phyloP scores from a whole-genome alignment of 192 early-diverging fungal genomes.

The Thoreauomyces humboldtii region DNA sequence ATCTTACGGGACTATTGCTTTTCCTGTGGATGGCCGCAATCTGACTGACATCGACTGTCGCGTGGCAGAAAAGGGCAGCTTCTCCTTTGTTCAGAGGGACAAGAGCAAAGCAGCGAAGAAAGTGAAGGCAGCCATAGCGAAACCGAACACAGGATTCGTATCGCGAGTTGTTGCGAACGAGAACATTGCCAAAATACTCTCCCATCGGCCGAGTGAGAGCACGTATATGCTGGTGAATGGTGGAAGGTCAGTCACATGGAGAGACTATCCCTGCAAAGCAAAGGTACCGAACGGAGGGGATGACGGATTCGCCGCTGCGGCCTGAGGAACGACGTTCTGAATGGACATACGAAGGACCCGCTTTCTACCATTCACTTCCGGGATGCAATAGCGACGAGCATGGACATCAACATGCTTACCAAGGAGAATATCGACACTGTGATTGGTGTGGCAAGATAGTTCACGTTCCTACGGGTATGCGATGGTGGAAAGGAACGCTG shows the following conservation, averaged over 20 bases:
- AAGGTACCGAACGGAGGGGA: slow-evolving; percentile 42
- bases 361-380: slow-evolving; percentile 76
- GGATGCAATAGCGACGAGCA: slow-evolving; percentile 75
- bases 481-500: background rate
- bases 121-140: slow-evolving; percentile 20
- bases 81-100: slow-evolving; percentile 11
- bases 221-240: slow-evolving; percentile 75
- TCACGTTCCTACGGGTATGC: background rate
- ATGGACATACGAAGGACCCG: slow-evolving; percentile 74
- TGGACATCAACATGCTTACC: slow-evolving; percentile 78
- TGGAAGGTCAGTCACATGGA: slow-evolving; percentile 71
- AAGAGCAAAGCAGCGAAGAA: slow-evolving; percentile 34
- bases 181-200: slow-evolving; percentile 43
- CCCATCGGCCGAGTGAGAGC: slow-evolving; percentile 26
- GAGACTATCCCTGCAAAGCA: slow-evolving; percentile 56
- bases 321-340: no score
- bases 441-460: slow-evolving; percentile 64
- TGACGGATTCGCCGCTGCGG: background rate
- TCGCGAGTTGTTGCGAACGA: slow-evolving; percentile 41
- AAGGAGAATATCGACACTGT: slow-evolving; percentile 78
- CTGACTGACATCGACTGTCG: no score
- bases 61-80: slow-evolving; percentile 16
- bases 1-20: no score
- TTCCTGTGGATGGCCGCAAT: no score
- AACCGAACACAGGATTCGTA: slow-evolving; percentile 36